phyloP scores from a whole-genome alignment of 2,329 filamentous ascomycete species.

The Talaromyces sp. region DNA sequence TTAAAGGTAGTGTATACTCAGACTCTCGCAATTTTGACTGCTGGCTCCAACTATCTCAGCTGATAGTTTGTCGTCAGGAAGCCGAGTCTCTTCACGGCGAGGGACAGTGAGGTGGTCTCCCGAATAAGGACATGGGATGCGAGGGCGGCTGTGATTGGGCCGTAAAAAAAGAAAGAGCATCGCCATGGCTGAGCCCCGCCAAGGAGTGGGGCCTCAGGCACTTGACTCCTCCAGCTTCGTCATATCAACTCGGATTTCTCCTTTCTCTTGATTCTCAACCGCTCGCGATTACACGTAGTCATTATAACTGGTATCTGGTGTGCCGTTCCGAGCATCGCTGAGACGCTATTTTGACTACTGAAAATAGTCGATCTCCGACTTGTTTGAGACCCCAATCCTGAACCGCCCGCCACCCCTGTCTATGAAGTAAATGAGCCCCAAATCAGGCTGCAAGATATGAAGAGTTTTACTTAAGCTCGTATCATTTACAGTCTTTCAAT shows the following conservation, averaged over 20 bases:
- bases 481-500: not conserved
- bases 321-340: not conserved
- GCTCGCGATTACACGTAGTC: no score
- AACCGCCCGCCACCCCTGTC: not conserved
- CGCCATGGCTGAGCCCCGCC: conserved; percentile 7
- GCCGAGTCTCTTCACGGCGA: not conserved
- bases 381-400: not conserved
- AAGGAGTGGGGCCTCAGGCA: not conserved
- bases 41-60: not conserved
- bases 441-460: conserved; percentile 10
- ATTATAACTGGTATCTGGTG: not conserved
- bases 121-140: not conserved
- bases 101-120: not conserved
- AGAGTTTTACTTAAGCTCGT: not conserved
- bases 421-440: not conserved
- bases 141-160: conserved; percentile 3
- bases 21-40: no score
- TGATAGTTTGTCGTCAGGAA: not conserved
- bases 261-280: not conserved
- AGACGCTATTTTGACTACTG: not conserved
- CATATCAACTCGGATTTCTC: not conserved
- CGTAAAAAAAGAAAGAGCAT: not conserved
- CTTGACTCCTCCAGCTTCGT: conserved; percentile 6
- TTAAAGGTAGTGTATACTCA: no score
- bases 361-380: not conserved